A percentile compares a stretch with the other conserved stretches of the same genome.
phyloP scores from a whole-genome alignment of 345 rosid species.

The Gossypium thurberi region DNA sequence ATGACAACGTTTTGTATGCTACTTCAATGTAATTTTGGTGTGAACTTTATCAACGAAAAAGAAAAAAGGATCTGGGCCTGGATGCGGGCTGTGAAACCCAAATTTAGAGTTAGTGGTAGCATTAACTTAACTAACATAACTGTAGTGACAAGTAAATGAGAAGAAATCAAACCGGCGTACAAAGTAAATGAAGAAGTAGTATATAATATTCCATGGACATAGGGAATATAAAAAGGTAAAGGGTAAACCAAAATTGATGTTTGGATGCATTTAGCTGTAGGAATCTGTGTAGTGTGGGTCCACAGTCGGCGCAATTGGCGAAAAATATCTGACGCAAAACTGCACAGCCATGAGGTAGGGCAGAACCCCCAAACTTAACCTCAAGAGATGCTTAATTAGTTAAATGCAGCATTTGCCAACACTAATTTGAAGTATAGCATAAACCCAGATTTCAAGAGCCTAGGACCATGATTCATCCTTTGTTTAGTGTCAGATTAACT shows the following conservation, averaged over 20 bases:
- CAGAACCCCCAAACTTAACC: background rate
- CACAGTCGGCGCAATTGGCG: conserved; percentile 5
- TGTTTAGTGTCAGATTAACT: background rate
- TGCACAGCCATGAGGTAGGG: background rate
- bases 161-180: background rate
- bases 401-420: background rate
- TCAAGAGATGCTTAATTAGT: too few relatives aligned
- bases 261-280: background rate
- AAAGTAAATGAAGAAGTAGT: background rate
- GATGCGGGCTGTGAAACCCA: background rate
- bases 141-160: background rate
- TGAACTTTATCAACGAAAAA: too few relatives aligned
- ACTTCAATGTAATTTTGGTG: too few relatives aligned
- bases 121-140: background rate
- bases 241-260: background rate
- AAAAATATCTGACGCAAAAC: conserved; percentile 1
- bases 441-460: background rate
- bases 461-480: background rate
- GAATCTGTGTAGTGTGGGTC: background rate
- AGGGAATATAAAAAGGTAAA: background rate
- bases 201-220: background rate
- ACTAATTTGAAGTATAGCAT: background rate
- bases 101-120: too few relatives aligned
- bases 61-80: background rate
- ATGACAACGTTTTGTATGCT: background rate